These are phyloP conservation scores for Primulina tabacum DNA, from an alignment of 257 asterid species.

Conservation along the genomic window DNA sequence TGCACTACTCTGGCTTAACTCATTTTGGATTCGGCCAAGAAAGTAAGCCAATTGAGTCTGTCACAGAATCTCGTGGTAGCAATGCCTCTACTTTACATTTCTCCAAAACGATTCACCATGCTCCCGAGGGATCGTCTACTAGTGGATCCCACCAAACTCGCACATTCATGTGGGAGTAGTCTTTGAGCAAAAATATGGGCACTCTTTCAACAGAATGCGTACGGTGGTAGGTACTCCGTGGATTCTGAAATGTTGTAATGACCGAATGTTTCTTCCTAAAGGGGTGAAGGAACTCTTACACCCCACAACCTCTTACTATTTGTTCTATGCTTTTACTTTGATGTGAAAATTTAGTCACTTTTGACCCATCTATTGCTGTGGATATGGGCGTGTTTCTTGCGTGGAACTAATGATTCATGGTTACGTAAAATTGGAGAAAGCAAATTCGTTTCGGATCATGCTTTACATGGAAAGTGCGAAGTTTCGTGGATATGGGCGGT, in stretches of 20 bases:
- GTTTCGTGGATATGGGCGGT: background rate
- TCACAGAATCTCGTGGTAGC: conserved; percentile 32
- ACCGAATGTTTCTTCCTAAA: background rate
- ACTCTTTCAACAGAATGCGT: background rate
- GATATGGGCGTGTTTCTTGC: background rate
- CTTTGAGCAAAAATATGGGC: background rate
- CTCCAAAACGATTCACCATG: conserved; percentile 51
- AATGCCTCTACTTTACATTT: conserved; percentile 40
- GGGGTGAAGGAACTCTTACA: background rate
- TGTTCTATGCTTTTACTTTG: conserved; percentile 26
- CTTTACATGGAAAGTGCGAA: too few species aligned
- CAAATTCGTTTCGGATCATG: too few species aligned
- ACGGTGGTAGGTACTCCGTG: background rate
- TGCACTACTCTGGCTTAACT: conserved; percentile 38
- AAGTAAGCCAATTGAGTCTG: conserved; percentile 33
- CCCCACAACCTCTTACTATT: background rate
- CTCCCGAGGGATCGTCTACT: conserved; percentile 37
- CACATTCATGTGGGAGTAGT: conserved; percentile 80
- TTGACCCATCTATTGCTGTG: background rate
- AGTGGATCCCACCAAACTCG: conserved; percentile 69
- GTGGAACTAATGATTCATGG: background rate
- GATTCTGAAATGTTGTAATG: background rate
- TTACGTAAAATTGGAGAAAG: background rate
- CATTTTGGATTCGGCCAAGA: conserved; percentile 37
- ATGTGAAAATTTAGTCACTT: conserved; percentile 46